Evolutionary conservation across 345 rosid genomes (phyloP).

Genomic region (Linum tenue): DNA sequence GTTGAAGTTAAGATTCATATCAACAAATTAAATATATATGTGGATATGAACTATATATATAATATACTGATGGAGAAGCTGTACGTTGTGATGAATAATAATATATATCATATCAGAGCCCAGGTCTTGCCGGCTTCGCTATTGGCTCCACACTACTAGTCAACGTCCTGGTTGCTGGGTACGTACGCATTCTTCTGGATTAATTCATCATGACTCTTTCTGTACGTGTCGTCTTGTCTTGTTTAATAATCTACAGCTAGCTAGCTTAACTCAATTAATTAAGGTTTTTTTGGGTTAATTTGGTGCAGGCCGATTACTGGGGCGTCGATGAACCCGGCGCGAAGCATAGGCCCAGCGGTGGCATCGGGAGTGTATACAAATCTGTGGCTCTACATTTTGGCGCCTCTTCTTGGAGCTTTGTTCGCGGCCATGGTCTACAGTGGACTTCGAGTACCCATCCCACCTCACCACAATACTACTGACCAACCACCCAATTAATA

Average conservation of each 20-base stretch:
- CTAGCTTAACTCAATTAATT: too few species aligned
- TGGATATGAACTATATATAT: background rate
- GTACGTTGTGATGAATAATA: background rate
- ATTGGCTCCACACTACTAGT: slow-evolving; percentile 31
- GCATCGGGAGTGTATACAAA: slow-evolving; percentile 34
- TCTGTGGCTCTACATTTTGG: slow-evolving; percentile 32
- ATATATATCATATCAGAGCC: slow-evolving; percentile 17
- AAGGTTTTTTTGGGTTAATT: background rate
- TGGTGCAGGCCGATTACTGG: slow-evolving; percentile 39
- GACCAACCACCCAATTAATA: too few species aligned
- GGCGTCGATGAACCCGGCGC: slow-evolving; percentile 52
- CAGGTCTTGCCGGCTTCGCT: slow-evolving; percentile 27
- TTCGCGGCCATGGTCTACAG: slow-evolving; percentile 25
- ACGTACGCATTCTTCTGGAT: slow-evolving; percentile 15
- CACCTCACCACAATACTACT: background rate
- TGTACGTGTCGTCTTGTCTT: too few species aligned
- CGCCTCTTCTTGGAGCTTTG: slow-evolving; percentile 38
- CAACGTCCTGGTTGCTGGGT: slow-evolving; percentile 42
- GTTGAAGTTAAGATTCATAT: background rate
- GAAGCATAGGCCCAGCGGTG: slow-evolving; percentile 46
- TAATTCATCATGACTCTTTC: too few species aligned
- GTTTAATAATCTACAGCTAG: too few species aligned
- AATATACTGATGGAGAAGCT: background rate
- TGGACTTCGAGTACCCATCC: slow-evolving; percentile 24
- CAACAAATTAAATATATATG: background rate